Percentiles rank a stretch among this genome's conserved stretches.
Conservation (phyloP, 202 grass and related monocot species). For the Panicum virgatum region DNA sequence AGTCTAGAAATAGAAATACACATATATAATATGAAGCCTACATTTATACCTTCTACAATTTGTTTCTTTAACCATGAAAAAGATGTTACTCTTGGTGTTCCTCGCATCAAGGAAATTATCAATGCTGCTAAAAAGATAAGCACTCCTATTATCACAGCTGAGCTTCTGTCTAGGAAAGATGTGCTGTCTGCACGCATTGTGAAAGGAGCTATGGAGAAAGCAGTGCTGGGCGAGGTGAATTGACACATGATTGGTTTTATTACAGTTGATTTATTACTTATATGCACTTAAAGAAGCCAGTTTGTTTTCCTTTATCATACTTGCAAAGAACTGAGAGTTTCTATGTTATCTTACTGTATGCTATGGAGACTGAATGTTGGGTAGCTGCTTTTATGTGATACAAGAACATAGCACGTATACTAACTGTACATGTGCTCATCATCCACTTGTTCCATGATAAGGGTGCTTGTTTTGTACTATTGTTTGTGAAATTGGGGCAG, state of each 20-base stretch:
- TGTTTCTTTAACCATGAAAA: slow-evolving; percentile 53
- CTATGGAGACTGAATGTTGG: slow-evolving; percentile 33
- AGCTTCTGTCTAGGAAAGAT: slow-evolving; percentile 54
- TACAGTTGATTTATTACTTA: slow-evolving; percentile 23
- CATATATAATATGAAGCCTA: background rate
- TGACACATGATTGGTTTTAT: background rate
- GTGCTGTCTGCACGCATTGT: slow-evolving; percentile 61
- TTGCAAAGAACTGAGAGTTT: slow-evolving; percentile 17
- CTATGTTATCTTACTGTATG: background rate
- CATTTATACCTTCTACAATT: slow-evolving; percentile 14
- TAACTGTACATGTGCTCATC: background rate
- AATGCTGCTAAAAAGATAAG: slow-evolving; percentile 92
- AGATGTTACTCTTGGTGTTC: slow-evolving; percentile 97
- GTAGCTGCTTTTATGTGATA: slow-evolving; percentile 11
- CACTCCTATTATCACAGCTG: slow-evolving; percentile 74
- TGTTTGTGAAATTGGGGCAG: slow-evolving; percentile 5
- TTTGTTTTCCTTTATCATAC: slow-evolving; percentile 9
- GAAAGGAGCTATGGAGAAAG: slow-evolving; percentile 83
- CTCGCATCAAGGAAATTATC: slow-evolving; percentile 98
- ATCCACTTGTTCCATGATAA: slow-evolving; percentile 2
- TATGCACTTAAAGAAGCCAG: background rate
- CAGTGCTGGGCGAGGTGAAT: slow-evolving; percentile 68
- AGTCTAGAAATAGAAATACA: slow-evolving; percentile 12
- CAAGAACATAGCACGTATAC: background rate
- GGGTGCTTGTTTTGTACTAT: slow-evolving; percentile 16